A percentile compares a stretch with the other conserved stretches of the same genome.
These are phyloP conservation scores for Fusarium sp. DNA, from an alignment of 2,329 filamentous ascomycete genomes.

Conservation along the genomic window DNA sequence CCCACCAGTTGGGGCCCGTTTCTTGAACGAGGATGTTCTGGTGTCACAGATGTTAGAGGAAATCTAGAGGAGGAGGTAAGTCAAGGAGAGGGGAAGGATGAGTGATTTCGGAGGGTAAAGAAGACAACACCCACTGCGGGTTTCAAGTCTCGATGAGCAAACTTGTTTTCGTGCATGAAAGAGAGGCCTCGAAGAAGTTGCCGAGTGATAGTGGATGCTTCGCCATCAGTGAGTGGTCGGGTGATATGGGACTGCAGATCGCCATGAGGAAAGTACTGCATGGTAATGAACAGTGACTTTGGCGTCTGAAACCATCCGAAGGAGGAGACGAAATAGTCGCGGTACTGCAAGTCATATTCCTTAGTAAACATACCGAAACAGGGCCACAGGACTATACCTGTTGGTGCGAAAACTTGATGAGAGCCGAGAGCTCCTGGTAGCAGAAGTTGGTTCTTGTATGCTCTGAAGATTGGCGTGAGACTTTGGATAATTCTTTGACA, in stretches of 20 bases:
- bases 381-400: background rate
- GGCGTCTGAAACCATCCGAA: background rate
- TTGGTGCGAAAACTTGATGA: background rate
- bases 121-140: background rate
- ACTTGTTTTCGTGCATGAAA: background rate
- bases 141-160: background rate
- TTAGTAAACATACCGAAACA: background rate
- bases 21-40: background rate
- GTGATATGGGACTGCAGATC: background rate
- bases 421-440: background rate
- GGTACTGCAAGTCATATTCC: background rate
- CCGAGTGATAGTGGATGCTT: background rate
- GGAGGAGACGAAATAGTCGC: background rate
- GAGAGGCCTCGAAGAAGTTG: background rate
- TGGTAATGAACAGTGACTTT: background rate
- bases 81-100: too few relatives aligned
- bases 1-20: background rate
- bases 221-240: background rate
- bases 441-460: background rate
- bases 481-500: background rate
- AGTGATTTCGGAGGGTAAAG: background rate
- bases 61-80: too few relatives aligned
- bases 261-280: background rate
- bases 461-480: background rate
- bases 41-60: background rate